phyloP scores from a whole-genome alignment of 768 basidiomycete species.

The Cystoderma amianthinum region DNA sequence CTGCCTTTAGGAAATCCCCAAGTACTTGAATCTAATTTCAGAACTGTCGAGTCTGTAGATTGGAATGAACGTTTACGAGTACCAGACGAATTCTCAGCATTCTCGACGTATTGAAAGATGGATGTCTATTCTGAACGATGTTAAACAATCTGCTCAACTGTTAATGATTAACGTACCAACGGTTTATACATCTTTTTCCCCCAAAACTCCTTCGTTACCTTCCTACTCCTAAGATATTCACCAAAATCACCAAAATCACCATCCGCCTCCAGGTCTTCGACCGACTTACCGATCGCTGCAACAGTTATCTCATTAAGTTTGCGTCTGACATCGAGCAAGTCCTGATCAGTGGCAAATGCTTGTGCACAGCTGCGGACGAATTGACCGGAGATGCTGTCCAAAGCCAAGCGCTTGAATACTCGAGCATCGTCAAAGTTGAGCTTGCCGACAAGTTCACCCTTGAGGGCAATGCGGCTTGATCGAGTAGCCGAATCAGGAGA shows the following conservation, averaged over 20 bases:
- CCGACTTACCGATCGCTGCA: conserved; percentile 4
- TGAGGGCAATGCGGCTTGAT: conserved; percentile 5
- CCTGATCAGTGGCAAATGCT: background rate
- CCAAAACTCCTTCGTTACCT: conserved; percentile 3
- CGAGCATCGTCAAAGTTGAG: conserved; percentile 6
- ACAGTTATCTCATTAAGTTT: conserved; percentile 4
- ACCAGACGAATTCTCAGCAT: too few species aligned
- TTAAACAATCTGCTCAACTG: too few species aligned
- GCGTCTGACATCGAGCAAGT: conserved; percentile 1
- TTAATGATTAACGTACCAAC: too few species aligned
- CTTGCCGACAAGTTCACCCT: conserved; percentile 7
- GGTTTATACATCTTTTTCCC: conserved; percentile 10
- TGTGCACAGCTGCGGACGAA: conserved; percentile 3
- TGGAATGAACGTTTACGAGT: too few species aligned
- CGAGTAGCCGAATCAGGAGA: conserved; percentile 4
- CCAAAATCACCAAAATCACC: conserved; percentile 4
- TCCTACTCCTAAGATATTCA: too few species aligned
- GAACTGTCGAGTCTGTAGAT: too few species aligned
- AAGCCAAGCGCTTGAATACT: conserved; percentile 5
- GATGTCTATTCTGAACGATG: too few species aligned
- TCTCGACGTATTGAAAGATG: too few species aligned
- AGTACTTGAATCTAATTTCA: too few species aligned
- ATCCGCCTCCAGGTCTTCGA: conserved; percentile 4
- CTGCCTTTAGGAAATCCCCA: too few species aligned
- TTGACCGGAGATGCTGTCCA: conserved; percentile 1